A percentile compares a stretch with the other conserved stretches of the same genome.
These are phyloP conservation scores for Calocybe gangraenosa DNA, from an alignment of 768 basidiomycete genomes.

Conservation along the genomic window DNA sequence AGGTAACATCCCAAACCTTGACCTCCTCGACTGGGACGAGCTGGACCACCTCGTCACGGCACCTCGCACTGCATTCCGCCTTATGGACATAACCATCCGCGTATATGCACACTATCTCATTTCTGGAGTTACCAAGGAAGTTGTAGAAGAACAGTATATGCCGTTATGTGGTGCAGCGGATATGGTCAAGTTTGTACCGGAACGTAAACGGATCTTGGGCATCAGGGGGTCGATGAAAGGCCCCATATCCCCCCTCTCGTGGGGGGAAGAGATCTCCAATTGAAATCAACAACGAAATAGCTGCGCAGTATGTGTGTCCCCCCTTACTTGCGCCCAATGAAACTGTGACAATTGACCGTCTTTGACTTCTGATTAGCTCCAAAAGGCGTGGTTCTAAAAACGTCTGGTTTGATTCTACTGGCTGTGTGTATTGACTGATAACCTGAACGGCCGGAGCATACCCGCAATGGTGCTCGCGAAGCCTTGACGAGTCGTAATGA, in stretches of 20 bases:
- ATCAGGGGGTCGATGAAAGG: slow-evolving; percentile 4
- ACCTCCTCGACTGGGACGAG: slow-evolving; percentile 12
- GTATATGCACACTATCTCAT: slow-evolving; percentile 11
- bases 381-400: too few species aligned
- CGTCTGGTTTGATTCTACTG: too few species aligned
- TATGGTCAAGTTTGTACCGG: slow-evolving; percentile 10
- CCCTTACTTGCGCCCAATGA: too few species aligned
- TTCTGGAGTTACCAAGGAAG: slow-evolving; percentile 7
- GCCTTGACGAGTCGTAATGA: too few species aligned
- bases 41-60: slow-evolving; percentile 10
- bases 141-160: slow-evolving; percentile 9
- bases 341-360: too few species aligned
- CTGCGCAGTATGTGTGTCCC: too few species aligned
- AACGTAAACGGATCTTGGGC: slow-evolving; percentile 6
- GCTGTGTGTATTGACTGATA: too few species aligned
- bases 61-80: slow-evolving; percentile 7
- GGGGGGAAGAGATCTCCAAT: slow-evolving; percentile 9
- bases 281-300: too few species aligned
- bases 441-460: too few species aligned
- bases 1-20: slow-evolving; percentile 12
- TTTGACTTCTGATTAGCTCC: too few species aligned
- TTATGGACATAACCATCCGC: slow-evolving; percentile 9
- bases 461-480: too few species aligned
- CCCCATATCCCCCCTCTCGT: slow-evolving; percentile 7
- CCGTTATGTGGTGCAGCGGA: slow-evolving; percentile 12